Conservation (phyloP, 768 basidiomycete species). For the Amanita thiersii region DNA sequence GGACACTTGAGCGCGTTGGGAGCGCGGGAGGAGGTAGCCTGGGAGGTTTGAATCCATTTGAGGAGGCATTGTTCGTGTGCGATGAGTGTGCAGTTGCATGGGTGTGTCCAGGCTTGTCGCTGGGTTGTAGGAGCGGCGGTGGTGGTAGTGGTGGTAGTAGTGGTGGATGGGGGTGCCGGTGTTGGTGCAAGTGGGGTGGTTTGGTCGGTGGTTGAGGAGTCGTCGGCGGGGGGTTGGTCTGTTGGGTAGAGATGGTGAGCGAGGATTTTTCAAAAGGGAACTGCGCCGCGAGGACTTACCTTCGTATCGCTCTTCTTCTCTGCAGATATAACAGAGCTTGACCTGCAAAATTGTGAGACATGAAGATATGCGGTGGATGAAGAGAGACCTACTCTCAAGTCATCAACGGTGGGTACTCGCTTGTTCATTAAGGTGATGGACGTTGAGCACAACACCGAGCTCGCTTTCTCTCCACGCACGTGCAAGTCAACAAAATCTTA, state of each 20-base stretch:
- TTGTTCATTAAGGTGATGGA: background rate
- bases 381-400: conserved; percentile 17
- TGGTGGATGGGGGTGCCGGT: too few species aligned
- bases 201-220: too few species aligned
- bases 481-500: too few species aligned
- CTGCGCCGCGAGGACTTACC: conserved; percentile 15
- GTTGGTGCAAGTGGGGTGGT: too few species aligned
- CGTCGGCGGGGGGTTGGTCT: too few species aligned
- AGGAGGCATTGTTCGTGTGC: conserved; percentile 77
- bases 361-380: background rate
- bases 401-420: conserved; percentile 19
- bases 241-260: too few species aligned
- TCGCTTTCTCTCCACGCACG: too few species aligned
- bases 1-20: conserved; percentile 73
- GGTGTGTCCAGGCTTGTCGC: conserved; percentile 67
- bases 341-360: conserved; percentile 27
- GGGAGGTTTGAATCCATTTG: conserved; percentile 71
- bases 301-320: conserved; percentile 58
- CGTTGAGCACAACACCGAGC: background rate
- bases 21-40: conserved; percentile 43
- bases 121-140: too few species aligned
- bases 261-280: too few species aligned
- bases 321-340: conserved; percentile 76
- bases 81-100: conserved; percentile 72
- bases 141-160: too few species aligned